phyloP scores from a whole-genome alignment of 2,329 filamentous ascomycete species.

The Calonectria fujianensis region DNA sequence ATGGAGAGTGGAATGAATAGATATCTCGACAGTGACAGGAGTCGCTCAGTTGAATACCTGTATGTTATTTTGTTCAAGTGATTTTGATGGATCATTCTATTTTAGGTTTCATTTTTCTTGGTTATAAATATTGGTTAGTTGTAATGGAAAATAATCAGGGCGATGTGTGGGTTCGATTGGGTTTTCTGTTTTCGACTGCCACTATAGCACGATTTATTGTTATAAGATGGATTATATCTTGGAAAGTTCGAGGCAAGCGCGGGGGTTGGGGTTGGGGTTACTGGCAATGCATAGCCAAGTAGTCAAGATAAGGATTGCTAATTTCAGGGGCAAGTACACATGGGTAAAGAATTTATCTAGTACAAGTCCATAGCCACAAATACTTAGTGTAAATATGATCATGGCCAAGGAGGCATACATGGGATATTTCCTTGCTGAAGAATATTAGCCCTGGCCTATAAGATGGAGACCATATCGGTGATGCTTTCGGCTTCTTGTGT shows the following conservation, averaged over 20 bases:
- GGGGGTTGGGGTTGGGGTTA: not conserved
- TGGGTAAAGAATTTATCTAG: not conserved
- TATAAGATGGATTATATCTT: constrained; percentile 6
- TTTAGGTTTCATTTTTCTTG: not conserved
- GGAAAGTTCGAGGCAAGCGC: constrained; percentile 7
- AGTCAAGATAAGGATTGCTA: not conserved
- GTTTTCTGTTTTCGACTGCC: not conserved
- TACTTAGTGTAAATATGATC: not conserved
- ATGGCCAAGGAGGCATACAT: not conserved
- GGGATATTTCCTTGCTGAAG: not conserved
- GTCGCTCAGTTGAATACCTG: not conserved
- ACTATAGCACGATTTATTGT: not conserved
- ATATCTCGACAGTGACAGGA: not conserved
- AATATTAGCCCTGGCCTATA: not conserved
- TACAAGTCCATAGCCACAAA: not conserved
- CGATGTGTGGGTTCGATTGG: not conserved
- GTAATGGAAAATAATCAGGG: not conserved
- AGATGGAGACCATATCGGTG: not conserved
- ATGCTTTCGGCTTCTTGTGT: not conserved
- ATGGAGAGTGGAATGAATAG: constrained; percentile 54
- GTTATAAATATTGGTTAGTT: not conserved
- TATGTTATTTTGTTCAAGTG: not conserved
- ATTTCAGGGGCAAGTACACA: not conserved
- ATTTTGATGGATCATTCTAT: not conserved
- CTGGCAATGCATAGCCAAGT: not conserved